Conservation (phyloP, 805 yeast species). For the Myxozyma kluyveri region DNA sequence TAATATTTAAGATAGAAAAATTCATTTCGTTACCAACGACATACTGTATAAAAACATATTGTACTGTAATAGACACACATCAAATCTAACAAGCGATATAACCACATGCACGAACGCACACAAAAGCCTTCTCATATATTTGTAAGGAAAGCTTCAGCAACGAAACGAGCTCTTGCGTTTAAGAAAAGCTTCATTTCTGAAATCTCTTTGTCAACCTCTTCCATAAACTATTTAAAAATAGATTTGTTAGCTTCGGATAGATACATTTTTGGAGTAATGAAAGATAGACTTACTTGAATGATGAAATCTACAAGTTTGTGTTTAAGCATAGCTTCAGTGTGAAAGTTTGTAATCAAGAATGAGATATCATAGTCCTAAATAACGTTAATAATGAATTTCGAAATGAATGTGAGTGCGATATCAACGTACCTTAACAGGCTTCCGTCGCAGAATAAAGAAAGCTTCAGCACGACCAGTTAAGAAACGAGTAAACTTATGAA, state of each 20-base stretch:
- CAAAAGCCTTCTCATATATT: slow-evolving; percentile 1
- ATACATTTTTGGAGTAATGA: no score
- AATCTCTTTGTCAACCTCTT: slow-evolving; percentile 97
- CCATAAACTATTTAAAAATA: slow-evolving; percentile 77
- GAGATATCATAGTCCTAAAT: slow-evolving; percentile 79
- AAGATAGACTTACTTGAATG: slow-evolving; percentile 52
- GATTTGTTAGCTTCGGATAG: no score
- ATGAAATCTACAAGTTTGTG: slow-evolving; percentile 94
- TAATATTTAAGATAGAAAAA: no score
- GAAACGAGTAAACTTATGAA: slow-evolving; percentile 90
- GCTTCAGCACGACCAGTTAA: slow-evolving; percentile 94
- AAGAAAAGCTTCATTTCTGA: slow-evolving; percentile 96
- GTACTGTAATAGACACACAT: no score
- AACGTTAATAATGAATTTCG: no score
- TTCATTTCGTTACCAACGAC: no score
- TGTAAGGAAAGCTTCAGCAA: slow-evolving; percentile 91
- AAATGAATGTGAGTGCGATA: no score
- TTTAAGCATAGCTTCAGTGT: slow-evolving; percentile 93
- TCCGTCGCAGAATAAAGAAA: slow-evolving; percentile 86
- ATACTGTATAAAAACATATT: no score
- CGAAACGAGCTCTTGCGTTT: slow-evolving; percentile 96
- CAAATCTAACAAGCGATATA: no score
- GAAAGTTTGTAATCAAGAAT: slow-evolving; percentile 87
- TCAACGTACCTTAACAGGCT: slow-evolving; percentile 58
- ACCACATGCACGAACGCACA: background rate